A percentile compares a stretch with the other conserved stretches of the same genome.
Conservation (phyloP, 805 yeast genomes). For the Starmerella floris region DNA sequence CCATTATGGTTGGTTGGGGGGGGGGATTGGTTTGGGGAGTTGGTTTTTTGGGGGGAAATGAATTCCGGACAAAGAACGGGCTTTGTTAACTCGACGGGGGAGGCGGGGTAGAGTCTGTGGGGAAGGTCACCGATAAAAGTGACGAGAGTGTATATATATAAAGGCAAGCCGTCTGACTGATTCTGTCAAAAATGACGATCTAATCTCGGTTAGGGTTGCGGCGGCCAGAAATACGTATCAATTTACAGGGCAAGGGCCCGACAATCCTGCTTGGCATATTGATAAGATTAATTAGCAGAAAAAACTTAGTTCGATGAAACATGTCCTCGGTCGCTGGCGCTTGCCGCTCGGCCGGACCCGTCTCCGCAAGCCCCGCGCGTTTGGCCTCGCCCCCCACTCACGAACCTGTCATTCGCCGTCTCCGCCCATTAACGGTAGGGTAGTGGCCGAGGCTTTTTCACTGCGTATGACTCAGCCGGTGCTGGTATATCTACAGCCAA, state of each 20-base stretch:
- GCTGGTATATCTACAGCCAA: background rate
- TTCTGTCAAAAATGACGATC: background rate
- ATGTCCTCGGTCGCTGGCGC: no score
- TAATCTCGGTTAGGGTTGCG: constrained; percentile 1
- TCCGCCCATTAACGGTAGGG: background rate
- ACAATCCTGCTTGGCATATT: background rate
- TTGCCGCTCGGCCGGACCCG: no score
- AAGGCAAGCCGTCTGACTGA: no score
- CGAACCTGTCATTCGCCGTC: no score
- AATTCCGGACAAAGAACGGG: no score
- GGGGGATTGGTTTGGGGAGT: background rate
- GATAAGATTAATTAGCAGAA: background rate
- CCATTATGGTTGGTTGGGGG: constrained; percentile 8
- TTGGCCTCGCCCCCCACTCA: no score
- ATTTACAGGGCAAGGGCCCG: background rate
- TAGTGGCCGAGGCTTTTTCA: background rate
- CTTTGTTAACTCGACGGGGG: no score
- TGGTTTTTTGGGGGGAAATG: background rate
- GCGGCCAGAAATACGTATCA: constrained; percentile 1
- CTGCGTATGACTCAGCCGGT: background rate
- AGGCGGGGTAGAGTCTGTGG: no score
- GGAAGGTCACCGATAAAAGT: no score
- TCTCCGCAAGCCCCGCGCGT: no score
- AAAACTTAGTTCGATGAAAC: no score
- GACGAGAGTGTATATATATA: no score